Percentiles rank a stretch among this genome's conserved stretches.
Conservation (phyloP, 2,329 filamentous ascomycete genomes). For the Xylariaceae sp. region DNA sequence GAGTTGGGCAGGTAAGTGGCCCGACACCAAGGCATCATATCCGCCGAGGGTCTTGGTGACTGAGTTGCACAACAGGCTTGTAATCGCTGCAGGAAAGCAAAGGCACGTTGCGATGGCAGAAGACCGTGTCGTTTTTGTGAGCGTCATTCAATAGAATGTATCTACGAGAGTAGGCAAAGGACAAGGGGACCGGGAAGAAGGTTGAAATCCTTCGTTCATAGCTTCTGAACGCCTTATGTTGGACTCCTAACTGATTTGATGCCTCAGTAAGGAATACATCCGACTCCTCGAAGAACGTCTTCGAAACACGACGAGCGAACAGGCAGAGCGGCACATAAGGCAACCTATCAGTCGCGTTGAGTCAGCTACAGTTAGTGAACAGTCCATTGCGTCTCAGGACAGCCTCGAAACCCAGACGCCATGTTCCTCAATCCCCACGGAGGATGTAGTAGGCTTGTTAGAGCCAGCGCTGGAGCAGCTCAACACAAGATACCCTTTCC, state of each 20-base stretch:
- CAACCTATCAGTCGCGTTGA: too few species aligned
- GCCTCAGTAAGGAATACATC: slow-evolving; percentile 5
- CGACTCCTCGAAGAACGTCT: slow-evolving; percentile 6
- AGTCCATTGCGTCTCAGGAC: background rate
- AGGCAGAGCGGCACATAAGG: too few species aligned
- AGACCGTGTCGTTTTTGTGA: slow-evolving; percentile 5
- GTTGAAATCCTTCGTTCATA: background rate
- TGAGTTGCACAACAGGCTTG: slow-evolving; percentile 4
- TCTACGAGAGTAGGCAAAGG: slow-evolving; percentile 3
- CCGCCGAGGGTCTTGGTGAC: background rate
- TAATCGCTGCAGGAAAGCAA: slow-evolving; percentile 4
- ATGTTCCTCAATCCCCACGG: background rate
- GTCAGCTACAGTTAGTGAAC: too few species aligned
- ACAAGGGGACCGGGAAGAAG: slow-evolving; percentile 5
- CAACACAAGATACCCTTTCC: slow-evolving; percentile 6
- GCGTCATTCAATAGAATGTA: slow-evolving; percentile 1
- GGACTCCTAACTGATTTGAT: background rate
- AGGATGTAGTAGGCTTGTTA: slow-evolving; percentile 3
- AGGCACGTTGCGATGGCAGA: slow-evolving; percentile 4
- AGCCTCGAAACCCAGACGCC: too few species aligned
- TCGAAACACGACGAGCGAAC: background rate
- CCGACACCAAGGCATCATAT: background rate
- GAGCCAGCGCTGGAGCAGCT: slow-evolving; percentile 4
- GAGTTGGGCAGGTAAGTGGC: background rate
- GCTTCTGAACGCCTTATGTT: background rate